Base-by-base conservation (phyloP, 2,329 filamentous ascomycete genomes). In the Colletotrichum chrysophilum region DNA sequence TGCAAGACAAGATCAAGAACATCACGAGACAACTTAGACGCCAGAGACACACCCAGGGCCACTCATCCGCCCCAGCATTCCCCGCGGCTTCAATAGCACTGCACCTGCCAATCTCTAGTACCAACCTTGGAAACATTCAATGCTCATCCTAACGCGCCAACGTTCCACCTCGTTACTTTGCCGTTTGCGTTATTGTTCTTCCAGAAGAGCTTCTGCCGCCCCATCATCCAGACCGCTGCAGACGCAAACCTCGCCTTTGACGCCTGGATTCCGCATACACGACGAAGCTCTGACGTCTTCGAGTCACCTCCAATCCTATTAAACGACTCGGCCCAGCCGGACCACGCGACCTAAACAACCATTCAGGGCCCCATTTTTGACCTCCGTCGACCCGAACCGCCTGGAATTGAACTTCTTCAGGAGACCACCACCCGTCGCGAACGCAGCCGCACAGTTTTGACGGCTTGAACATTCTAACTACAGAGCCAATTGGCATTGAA, bases 131-230 rank as follows among this genome's bases (percentile, higher is more conserved):
- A 76, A 76, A 75, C 74, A 75, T 76, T 70, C 74, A 70, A 76
- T 76, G 74, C 74, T 75, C 74, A 75, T 74, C 74, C 70, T 71
- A 76, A 74, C 70, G 74, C 73, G 58, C 26, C 70, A 56, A 55
- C 74, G 74, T 76, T 70, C 71, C 71, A 71, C 71, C 66, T 62
- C 66, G 74, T 71, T 62, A 26, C 66, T 75, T 58, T 75, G 70
- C 70, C 58, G 70, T 62, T 73, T 73, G 56, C 69, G 64, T 75
- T 73, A 30, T 67, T 75, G 70, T 68, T 58, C 34, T 12, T 32
- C 61, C 38, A 48, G 28, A 73, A 70, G 73, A 68, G 28, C 28
- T 24, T 68, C 70, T 64, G 16, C 52, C 64, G 38, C 65, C n/a
- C 18, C 26, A 34, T 38, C 43, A 43, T 74, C 70, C 58, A 74